Evolutionary conservation across 768 basidiomycete species (phyloP).

Genomic region (Podaxis pistillaris): DNA sequence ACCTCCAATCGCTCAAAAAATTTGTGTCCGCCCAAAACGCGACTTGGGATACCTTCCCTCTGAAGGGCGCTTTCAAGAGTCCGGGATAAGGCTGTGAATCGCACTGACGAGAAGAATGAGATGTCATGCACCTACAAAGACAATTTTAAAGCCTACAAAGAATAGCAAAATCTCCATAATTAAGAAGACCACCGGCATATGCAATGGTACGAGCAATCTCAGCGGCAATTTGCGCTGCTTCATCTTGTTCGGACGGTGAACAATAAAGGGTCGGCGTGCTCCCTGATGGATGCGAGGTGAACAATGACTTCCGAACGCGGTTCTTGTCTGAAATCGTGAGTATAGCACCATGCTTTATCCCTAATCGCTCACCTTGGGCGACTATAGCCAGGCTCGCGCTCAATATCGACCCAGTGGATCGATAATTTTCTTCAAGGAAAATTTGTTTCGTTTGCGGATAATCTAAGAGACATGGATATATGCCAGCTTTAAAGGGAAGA

Average conservation of each 20-base stretch:
- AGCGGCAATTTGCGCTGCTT: slow-evolving; percentile 68
- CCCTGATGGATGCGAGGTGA: slow-evolving; percentile 65
- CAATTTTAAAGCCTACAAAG: slow-evolving; percentile 50
- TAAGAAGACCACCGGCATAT: slow-evolving; percentile 65
- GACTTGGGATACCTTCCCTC: slow-evolving; percentile 73
- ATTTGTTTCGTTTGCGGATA: slow-evolving; percentile 66
- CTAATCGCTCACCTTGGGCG: slow-evolving; percentile 60
- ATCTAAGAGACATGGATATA: slow-evolving; percentile 37
- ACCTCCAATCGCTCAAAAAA: slow-evolving; percentile 87
- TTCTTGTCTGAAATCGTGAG: slow-evolving; percentile 53
- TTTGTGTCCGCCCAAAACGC: slow-evolving; percentile 76
- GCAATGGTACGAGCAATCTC: slow-evolving; percentile 82
- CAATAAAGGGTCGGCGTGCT: slow-evolving; percentile 54
- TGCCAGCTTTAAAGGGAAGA: neutral
- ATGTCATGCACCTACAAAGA: neutral
- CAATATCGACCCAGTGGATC: slow-evolving; percentile 78
- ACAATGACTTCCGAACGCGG: slow-evolving; percentile 72
- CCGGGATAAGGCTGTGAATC: slow-evolving; percentile 79
- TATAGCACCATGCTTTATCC: neutral
- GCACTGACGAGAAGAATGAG: slow-evolving; percentile 44
- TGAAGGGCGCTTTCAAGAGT: slow-evolving; percentile 74
- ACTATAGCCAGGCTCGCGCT: slow-evolving; percentile 74
- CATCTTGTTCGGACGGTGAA: slow-evolving; percentile 55
- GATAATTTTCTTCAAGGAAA: slow-evolving; percentile 83
- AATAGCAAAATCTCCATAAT: slow-evolving; percentile 79